phyloP scores from a whole-genome alignment of 495 filamentous ascomycete species.

The Chaetomidium leptoderma region DNA sequence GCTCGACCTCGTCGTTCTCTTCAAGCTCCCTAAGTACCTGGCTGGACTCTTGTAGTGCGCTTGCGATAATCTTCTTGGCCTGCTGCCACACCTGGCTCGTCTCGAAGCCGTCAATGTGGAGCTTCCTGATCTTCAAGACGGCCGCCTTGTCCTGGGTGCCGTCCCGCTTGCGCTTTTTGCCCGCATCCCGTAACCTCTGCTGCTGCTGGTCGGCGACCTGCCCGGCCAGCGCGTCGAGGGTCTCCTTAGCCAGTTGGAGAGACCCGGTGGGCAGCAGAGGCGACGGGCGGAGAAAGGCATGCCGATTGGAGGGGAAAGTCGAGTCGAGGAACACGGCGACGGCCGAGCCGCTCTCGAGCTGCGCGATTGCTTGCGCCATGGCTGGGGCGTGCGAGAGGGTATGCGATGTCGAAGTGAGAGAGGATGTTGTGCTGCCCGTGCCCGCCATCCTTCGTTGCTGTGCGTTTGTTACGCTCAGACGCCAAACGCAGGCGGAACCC shows the following conservation, averaged over 20 bases:
- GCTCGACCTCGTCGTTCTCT: constrained; percentile 34
- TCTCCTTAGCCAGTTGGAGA: constrained; percentile 66
- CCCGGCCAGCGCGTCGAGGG: constrained; percentile 68
- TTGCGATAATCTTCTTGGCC: constrained; percentile 68
- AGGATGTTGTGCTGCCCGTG: constrained; percentile 46
- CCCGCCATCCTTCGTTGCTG: constrained; percentile 39
- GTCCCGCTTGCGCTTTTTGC: constrained; percentile 64
- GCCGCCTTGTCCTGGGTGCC: constrained; percentile 34
- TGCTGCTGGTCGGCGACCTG: constrained; percentile 63
- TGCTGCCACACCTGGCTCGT: constrained; percentile 93
- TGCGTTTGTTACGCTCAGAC: neutral
- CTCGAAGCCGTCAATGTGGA: constrained; percentile 84
- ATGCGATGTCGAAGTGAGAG: constrained; percentile 54
- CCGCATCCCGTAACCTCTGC: constrained; percentile 49
- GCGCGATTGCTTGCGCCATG: constrained; percentile 22
- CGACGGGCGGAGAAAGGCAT: constrained; percentile 68
- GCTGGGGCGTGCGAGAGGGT: constrained; percentile 45
- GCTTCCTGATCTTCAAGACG: constrained; percentile 63
- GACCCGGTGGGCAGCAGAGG: constrained; percentile 58
- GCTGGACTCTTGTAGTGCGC: constrained; percentile 38
- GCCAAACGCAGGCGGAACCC: neutral
- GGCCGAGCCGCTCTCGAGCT: constrained; percentile 30
- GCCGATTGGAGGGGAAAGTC: constrained; percentile 44
- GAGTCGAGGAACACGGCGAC: constrained; percentile 47
- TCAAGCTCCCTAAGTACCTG: constrained; percentile 50